Percentiles rank a stretch among this genome's conserved stretches.
Conservation (phyloP, 2,329 filamentous ascomycete species). For the Grosmannia penicillata region DNA sequence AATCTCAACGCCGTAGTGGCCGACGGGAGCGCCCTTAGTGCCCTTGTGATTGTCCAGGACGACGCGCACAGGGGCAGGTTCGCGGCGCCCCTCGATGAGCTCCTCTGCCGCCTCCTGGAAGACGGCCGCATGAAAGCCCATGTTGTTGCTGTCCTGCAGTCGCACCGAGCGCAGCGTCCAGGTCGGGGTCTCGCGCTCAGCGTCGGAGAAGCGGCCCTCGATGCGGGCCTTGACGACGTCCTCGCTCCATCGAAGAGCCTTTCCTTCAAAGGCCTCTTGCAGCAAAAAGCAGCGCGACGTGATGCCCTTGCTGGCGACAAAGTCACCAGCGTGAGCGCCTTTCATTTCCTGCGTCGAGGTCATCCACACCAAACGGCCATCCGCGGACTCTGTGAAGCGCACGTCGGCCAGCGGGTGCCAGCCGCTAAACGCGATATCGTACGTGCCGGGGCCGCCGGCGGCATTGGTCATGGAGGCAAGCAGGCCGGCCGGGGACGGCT, state of each 20-base stretch:
- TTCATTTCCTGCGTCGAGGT: conserved; percentile 47
- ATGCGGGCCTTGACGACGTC: conserved; percentile 77
- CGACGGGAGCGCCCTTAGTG: conserved; percentile 50
- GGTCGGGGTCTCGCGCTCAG: conserved; percentile 63
- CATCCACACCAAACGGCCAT: conserved; percentile 53
- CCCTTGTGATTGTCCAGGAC: conserved; percentile 57
- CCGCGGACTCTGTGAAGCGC: conserved; percentile 56
- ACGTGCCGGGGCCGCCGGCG: conserved; percentile 43
- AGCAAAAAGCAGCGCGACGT: conserved; percentile 58
- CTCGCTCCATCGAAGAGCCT: conserved; percentile 62
- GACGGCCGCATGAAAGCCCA: conserved; percentile 50
- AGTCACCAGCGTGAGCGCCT: conserved; percentile 33
- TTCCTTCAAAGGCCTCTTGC: conserved; percentile 63
- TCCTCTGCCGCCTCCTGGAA: conserved; percentile 55
- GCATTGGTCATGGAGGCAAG: conserved; percentile 50
- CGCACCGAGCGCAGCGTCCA: conserved; percentile 67
- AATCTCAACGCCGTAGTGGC: conserved; percentile 57
- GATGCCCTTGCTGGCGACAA: conserved; percentile 31
- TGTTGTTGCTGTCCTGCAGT: conserved; percentile 42
- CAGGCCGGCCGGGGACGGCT: conserved; percentile 50
- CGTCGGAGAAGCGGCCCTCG: conserved; percentile 69
- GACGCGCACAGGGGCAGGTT: conserved; percentile 55
- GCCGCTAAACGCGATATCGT: conserved; percentile 62
- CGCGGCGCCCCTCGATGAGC: conserved; percentile 46
- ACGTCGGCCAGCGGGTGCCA: conserved; percentile 56